These are phyloP conservation scores for Sistotremastrum suecicum DNA, from an alignment of 768 basidiomycete genomes.

Conservation along the genomic window DNA sequence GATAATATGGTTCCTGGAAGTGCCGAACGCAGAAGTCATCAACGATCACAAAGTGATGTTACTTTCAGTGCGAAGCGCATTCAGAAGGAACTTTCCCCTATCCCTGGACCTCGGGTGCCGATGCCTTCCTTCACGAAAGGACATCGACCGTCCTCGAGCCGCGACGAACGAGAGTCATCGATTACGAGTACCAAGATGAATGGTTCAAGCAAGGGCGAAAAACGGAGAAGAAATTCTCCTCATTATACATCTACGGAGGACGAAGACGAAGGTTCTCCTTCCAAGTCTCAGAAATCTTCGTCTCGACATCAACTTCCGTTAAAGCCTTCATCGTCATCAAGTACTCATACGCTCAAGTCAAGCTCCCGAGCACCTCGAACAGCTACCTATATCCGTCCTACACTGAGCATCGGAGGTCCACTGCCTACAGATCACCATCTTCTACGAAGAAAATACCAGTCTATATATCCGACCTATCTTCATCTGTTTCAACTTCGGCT, in stretches of 20 bases:
- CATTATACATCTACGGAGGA: constrained; percentile 59
- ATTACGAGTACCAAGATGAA: not conserved
- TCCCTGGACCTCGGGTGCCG: constrained; percentile 2
- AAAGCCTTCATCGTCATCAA: not conserved
- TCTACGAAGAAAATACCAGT: constrained; percentile 39
- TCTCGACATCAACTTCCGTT: not conserved
- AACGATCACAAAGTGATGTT: too few species aligned
- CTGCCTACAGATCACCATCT: constrained; percentile 34
- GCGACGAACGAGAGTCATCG: constrained; percentile 4
- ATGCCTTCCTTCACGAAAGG: constrained; percentile 11
- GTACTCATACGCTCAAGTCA: too few species aligned
- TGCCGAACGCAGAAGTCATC: not conserved
- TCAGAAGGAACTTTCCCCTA: not conserved
- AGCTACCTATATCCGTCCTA: constrained; percentile 6
- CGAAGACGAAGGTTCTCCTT: constrained; percentile 23
- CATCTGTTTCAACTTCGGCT: constrained; percentile 30
- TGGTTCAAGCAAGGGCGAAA: constrained; percentile 9
- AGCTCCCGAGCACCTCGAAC: constrained; percentile 1
- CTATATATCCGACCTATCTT: constrained; percentile 39
- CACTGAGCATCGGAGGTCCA: constrained; percentile 14
- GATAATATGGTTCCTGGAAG: not conserved
- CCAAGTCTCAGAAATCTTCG: constrained; percentile 9
- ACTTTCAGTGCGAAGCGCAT: too few species aligned
- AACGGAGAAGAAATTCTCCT: constrained; percentile 38
- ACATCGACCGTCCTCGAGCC: constrained; percentile 10